Percentiles rank a stretch among this genome's conserved stretches.
Evolutionary conservation across 805 yeast species (phyloP).

Genomic region (Teunomyces stri): DNA sequence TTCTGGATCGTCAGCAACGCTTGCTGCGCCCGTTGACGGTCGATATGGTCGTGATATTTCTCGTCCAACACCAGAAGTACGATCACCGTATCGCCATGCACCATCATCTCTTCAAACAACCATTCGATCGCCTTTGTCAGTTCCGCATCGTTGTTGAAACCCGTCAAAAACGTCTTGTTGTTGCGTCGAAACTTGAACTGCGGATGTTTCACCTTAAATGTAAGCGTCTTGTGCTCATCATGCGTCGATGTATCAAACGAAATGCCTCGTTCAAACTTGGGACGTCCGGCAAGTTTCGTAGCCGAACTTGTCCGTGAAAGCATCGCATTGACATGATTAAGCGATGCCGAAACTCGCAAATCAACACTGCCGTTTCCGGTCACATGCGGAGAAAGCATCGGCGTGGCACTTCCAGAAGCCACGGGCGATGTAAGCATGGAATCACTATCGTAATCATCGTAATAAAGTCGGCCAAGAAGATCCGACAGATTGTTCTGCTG

Average conservation of each 20-base stretch:
- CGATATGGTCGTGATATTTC: conserved; percentile 25
- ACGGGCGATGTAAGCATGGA: conserved; percentile 15
- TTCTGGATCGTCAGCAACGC: conserved; percentile 30
- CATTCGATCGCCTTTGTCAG: conserved; percentile 42
- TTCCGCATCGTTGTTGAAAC: conserved; percentile 37
- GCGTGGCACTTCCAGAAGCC: conserved; percentile 15
- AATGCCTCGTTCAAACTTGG: conserved; percentile 36
- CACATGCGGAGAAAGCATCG: conserved; percentile 16
- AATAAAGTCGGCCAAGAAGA: conserved; percentile 40
- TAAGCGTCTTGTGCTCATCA: conserved; percentile 32
- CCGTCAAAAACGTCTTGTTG: conserved; percentile 41
- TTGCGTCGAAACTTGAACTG: conserved; percentile 43
- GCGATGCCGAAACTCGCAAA: conserved; percentile 3
- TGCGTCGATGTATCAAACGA: conserved; percentile 40
- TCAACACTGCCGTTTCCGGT: conserved; percentile 7
- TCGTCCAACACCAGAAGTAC: conserved; percentile 42
- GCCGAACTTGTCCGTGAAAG: conserved; percentile 7
- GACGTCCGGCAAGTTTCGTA: neutral
- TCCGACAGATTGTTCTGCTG: conserved; percentile 39
- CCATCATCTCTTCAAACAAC: conserved; percentile 43
- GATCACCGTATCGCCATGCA: conserved; percentile 43
- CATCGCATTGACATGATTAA: conserved; percentile 7
- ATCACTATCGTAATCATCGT: conserved; percentile 42
- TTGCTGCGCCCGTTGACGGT: conserved; percentile 26
- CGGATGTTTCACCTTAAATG: conserved; percentile 42